Base-by-base conservation (phyloP, 2,329 filamentous ascomycete species). In the Stagonosporopsis tanaceti region DNA sequence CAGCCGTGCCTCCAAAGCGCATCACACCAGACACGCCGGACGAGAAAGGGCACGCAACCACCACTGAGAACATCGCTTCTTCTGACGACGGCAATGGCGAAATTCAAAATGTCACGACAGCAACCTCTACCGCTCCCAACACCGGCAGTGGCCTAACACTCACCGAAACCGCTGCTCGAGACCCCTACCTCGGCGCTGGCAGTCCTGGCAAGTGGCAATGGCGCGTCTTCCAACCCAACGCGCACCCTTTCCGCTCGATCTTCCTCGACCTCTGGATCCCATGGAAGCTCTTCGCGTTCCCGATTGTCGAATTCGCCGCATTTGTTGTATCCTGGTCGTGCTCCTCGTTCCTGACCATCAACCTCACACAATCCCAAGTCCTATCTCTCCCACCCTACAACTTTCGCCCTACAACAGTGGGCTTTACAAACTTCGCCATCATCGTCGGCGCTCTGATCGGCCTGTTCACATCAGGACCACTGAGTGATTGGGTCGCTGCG, bases 271-370 rank as follows among this genome's bases (percentile, higher is more conserved):
- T 89, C 22, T 87, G 82, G 81, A 79, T 85, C 7, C 87, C 87
- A 0, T 87, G 84, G 81, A 86, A 87, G 63, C 77, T 89, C 1
- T 83, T 87, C 67, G 63, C 79, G 0, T 89, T 85, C 70, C 87
- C 87, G 0, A 88, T 89, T 55, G 82, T 89, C 39, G 81, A 88
- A 60, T 85, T 87, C 55, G 79, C 86, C 1, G 80, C 84, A 15
- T 88, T 89, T 63, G 81, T 87, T 25, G 84, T 87, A 6, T 85
- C 82, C 24, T 89, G 85, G 84, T 80, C 79, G 8, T 85, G 84
- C 52, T 83, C 79, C 39, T 81, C 76, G 22, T 87, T 87, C 73
- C 75, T 89, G 44, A 83, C 82, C 2, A 66, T 88, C 66, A 89
- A 89, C 71, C 77, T 89, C n/a, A 87, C 85, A 0, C 83, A 76